These are phyloP conservation scores for Triangularia setosa DNA, from an alignment of 2,329 filamentous ascomycete species.

Conservation along the genomic window DNA sequence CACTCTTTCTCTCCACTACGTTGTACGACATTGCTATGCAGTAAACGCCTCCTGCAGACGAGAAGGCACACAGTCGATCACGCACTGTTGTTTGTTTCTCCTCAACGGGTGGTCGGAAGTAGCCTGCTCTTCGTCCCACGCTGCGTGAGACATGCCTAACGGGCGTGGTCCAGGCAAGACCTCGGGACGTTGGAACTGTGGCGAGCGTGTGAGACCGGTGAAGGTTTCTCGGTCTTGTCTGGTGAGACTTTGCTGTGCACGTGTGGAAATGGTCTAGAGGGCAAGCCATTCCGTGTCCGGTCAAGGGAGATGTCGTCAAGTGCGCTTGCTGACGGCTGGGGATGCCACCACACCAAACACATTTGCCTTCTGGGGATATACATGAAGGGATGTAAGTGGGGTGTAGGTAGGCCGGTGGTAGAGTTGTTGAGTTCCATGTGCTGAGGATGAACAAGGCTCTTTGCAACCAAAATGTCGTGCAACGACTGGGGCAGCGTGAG, in stretches of 20 bases:
- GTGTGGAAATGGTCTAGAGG: not conserved
- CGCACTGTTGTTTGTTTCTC: not conserved
- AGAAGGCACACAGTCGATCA: not conserved
- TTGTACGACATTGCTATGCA: not conserved
- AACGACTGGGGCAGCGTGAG: not conserved
- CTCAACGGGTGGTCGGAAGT: not conserved
- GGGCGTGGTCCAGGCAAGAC: not conserved
- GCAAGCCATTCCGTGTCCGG: not conserved
- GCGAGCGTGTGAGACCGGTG: not conserved
- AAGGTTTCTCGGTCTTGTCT: not conserved
- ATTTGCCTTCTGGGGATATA: not conserved
- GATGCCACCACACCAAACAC: not conserved
- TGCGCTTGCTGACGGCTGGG: not conserved
- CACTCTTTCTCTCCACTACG: not conserved
- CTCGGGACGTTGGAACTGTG: not conserved
- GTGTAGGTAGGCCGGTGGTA: not conserved
- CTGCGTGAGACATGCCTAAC: not conserved
- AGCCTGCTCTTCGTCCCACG: not conserved
- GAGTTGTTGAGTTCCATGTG: not conserved
- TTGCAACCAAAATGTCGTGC: not conserved
- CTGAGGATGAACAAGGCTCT: not conserved
- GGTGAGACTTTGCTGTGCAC: not conserved
- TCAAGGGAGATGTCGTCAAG: not conserved
- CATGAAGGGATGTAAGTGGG: not conserved
- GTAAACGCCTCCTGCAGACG: not conserved